Conservation (phyloP, 2,329 filamentous ascomycete species). For the Penicillium rolfsii region DNA sequence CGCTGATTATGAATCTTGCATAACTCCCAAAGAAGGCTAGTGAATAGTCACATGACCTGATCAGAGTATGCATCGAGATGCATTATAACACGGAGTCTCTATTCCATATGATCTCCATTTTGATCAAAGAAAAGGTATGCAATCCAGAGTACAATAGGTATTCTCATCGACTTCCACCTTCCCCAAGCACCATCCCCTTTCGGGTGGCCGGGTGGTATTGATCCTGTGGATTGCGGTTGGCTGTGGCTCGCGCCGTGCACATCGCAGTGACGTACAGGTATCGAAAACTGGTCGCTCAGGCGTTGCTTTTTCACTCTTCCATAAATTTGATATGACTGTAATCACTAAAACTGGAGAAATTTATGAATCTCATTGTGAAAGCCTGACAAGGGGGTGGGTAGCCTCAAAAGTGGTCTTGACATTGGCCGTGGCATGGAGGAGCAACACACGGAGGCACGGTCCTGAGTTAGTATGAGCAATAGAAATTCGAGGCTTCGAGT, state of each 20-base stretch:
- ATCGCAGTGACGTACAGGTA: not conserved
- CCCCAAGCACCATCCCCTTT: not conserved
- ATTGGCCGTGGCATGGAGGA: not conserved
- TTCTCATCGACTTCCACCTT: not conserved
- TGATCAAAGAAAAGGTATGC: not conserved
- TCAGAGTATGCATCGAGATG: not conserved
- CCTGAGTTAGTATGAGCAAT: not conserved
- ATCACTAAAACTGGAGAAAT: not conserved
- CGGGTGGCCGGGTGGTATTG: not conserved
- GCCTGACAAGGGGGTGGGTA: not conserved
- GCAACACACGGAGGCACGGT: not conserved
- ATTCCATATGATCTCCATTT: too few species aligned
- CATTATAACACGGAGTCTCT: not conserved
- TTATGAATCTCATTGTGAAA: not conserved
- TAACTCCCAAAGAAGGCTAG: not conserved
- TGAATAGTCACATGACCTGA: too few species aligned
- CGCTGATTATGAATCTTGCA: not conserved
- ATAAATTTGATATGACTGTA: not conserved
- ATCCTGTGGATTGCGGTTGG: too few species aligned
- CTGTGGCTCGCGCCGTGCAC: too few species aligned
- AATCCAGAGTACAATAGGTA: not conserved
- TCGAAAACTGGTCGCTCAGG: not conserved
- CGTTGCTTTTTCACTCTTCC: not conserved
- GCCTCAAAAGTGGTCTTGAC: not conserved
- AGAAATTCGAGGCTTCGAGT: not conserved